These are phyloP conservation scores for Akanthomyces dipterigenus DNA, from an alignment of 2,329 filamentous ascomycete species.

Conservation along the genomic window DNA sequence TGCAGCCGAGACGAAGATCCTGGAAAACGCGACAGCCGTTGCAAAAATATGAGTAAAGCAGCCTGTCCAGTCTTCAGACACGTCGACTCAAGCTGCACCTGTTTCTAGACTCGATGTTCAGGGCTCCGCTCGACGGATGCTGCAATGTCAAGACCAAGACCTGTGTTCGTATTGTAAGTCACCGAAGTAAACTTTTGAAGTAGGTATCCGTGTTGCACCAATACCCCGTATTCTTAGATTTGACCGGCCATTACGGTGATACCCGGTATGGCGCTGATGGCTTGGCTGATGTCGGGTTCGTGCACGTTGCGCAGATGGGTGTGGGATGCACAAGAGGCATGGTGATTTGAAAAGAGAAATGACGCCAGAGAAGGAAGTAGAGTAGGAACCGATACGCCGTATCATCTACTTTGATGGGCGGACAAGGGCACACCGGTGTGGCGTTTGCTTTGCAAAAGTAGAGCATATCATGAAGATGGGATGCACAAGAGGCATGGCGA, in stretches of 20 bases:
- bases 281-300: neutral
- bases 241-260: neutral
- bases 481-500: no score
- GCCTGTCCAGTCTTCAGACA: neutral
- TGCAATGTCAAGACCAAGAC: neutral
- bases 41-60: no score
- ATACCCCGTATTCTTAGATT: neutral
- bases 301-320: neutral
- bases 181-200: neutral
- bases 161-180: neutral
- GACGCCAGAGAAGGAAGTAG: neutral
- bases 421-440: no score
- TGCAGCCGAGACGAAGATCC: neutral
- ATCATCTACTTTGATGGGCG: no score
- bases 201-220: neutral
- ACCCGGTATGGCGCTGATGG: neutral
- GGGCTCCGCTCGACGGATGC: neutral
- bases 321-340: neutral
- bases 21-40: no score
- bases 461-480: no score
- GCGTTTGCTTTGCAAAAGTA: no score
- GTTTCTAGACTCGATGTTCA: neutral
- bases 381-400: neutral
- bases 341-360: neutral
- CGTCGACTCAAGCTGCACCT: neutral